These are phyloP conservation scores for Helianthus annuus DNA, from an alignment of 129 eudicot genomes.

Conservation along the genomic window HanXRQr2.0-SUNRISE NC_035436.2:204189007-204189506, in stretches of 20 bases:
- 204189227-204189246: slow-evolving; percentile 84
- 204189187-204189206: slow-evolving; percentile 54
- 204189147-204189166: slow-evolving; percentile 62
- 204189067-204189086: slow-evolving; percentile 86
- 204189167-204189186: slow-evolving; percentile 50
- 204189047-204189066: slow-evolving; percentile 44
- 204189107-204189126: slow-evolving; percentile 62
- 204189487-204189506: slow-evolving; percentile 52
- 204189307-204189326: slow-evolving; percentile 73
- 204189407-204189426: slow-evolving; percentile 65
- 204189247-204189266: slow-evolving; percentile 51
- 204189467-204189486: slow-evolving; percentile 55
- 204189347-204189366: slow-evolving; percentile 40
- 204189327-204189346: slow-evolving; percentile 69
- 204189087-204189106: slow-evolving; percentile 49
- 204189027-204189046: slow-evolving; percentile 66
- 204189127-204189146: slow-evolving; percentile 82
- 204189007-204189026: slow-evolving; percentile 80
- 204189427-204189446: slow-evolving; percentile 89
- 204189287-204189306: slow-evolving; percentile 61
- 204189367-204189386: slow-evolving; percentile 54
- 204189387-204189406: slow-evolving; percentile 54
- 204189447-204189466: slow-evolving; percentile 67
- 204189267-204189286: slow-evolving; percentile 60
- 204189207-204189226: slow-evolving; percentile 73